Base-by-base conservation (phyloP, 2,329 filamentous ascomycete species). In the Cercospora citrullina region DNA sequence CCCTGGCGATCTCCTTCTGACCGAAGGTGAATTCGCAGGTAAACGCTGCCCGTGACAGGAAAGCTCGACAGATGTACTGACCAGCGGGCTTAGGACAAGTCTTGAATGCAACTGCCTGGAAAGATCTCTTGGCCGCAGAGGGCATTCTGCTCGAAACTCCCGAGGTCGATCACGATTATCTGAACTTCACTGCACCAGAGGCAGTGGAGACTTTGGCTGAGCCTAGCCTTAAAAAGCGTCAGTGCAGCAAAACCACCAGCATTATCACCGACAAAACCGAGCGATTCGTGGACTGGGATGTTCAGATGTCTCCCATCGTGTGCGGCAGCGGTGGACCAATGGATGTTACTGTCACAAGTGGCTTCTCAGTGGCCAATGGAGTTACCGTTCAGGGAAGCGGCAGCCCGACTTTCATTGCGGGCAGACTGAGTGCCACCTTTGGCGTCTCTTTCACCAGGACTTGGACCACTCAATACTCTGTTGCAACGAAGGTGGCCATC, bases 401-500 rank as follows among this genome's bases (percentile, higher is more conserved):
- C 33, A 57, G 31, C 14, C 53, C 58, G 9, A 60, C 55, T 9
- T 26, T 18, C 39, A 60, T 60, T 16, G 63, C 30, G 45, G 7
- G 48, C 30, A 68, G 10, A 30, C n/a, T 70, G 45, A 33, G 28
- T 4, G 30, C 63, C 36, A 42, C 36, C 12, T 64, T 68, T 39
- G 64, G 66, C 28, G 28, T 68, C 45, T n/a, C 45, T 18, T 68
- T 53, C 57, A 23, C 36, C 8, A 59, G 63, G 28, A 66, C 60
- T 26, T 68, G 60, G 63, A 68, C 63, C 18, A 66, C 63, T 18
- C 55, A 59, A 21, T 28, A 36, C 30, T 66, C 67, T 21, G 39
- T 64, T 16, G 61, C 64, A 7, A 66, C 64, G 63, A 68, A 66
- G 23, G 57, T 55, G 3, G 67, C 63, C 12, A 58, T 70, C 30